These are phyloP conservation scores for Dipteronia dyeriana DNA, from an alignment of 345 rosid genomes.

Conservation along the genomic window DNA sequence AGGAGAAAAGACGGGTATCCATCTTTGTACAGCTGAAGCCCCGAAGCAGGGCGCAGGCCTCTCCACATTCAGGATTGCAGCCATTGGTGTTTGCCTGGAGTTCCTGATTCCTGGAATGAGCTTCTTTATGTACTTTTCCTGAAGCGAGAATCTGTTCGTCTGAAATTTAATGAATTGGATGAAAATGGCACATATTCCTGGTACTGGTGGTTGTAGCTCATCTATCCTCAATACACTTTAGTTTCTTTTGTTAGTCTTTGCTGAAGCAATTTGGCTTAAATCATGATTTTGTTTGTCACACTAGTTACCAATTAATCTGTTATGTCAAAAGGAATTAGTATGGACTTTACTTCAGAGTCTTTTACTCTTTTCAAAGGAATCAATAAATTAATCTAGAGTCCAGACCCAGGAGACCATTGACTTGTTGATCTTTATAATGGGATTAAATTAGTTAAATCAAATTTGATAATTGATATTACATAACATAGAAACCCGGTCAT, in stretches of 20 bases:
- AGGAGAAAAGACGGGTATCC: constrained; percentile 71
- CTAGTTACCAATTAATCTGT: too few species aligned
- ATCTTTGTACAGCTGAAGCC: constrained; percentile 50
- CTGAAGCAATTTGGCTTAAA: too few species aligned
- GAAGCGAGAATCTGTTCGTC: constrained; percentile 25
- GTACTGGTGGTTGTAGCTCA: neutral
- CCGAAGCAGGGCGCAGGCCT: constrained; percentile 41
- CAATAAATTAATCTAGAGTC: neutral
- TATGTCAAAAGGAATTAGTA: too few species aligned
- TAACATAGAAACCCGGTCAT: too few species aligned
- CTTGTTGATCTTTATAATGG: too few species aligned
- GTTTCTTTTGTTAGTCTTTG: too few species aligned
- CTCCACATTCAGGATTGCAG: constrained; percentile 72
- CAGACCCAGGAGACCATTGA: neutral
- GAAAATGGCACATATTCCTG: neutral
- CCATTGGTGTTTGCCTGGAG: constrained; percentile 81
- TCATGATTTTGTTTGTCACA: too few species aligned
- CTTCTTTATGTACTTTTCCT: constrained; percentile 48
- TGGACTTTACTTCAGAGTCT: too few species aligned
- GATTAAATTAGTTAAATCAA: too few species aligned
- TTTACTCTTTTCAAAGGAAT: neutral
- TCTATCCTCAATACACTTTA: neutral
- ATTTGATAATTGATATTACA: too few species aligned
- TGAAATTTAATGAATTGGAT: constrained; percentile 10
- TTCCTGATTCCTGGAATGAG: constrained; percentile 71